phyloP scores from a whole-genome alignment of 805 yeast species.

The Yarrowia sp. region DNA sequence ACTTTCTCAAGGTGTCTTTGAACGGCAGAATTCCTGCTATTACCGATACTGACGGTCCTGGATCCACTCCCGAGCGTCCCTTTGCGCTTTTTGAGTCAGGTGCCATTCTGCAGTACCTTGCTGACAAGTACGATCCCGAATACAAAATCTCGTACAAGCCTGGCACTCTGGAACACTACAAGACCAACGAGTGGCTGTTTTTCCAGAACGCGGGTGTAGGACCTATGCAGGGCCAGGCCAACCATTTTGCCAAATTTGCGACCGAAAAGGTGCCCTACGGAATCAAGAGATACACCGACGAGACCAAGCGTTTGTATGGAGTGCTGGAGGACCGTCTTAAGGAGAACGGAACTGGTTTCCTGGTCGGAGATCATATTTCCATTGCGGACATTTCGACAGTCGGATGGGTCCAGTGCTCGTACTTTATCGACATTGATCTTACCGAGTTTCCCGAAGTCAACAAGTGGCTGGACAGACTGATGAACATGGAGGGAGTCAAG shows the following conservation, averaged over 20 bases:
- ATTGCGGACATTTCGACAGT: slow-evolving; percentile 53
- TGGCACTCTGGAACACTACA: slow-evolving; percentile 46
- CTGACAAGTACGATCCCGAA: slow-evolving; percentile 58
- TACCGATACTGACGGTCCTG: slow-evolving; percentile 35
- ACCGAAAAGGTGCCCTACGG: slow-evolving; percentile 54
- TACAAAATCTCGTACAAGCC: slow-evolving; percentile 41
- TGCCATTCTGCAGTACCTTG: slow-evolving; percentile 57
- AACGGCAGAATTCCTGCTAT: slow-evolving; percentile 64
- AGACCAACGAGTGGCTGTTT: slow-evolving; percentile 45
- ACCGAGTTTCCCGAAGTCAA: slow-evolving; percentile 58
- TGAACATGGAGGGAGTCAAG: slow-evolving; percentile 78
- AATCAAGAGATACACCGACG: slow-evolving; percentile 49
- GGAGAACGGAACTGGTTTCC: slow-evolving; percentile 46
- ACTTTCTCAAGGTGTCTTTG: slow-evolving; percentile 56
- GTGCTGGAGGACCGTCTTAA: slow-evolving; percentile 52
- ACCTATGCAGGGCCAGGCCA: slow-evolving; percentile 62
- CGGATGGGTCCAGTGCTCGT: slow-evolving; percentile 45
- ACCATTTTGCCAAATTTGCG: slow-evolving; percentile 47
- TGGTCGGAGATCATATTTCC: slow-evolving; percentile 57
- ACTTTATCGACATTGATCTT: slow-evolving; percentile 27
- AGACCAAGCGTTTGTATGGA: slow-evolving; percentile 51
- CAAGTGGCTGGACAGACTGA: slow-evolving; percentile 87
- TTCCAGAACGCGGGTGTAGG: slow-evolving; percentile 60
- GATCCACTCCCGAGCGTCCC: slow-evolving; percentile 36
- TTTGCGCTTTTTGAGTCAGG: slow-evolving; percentile 55